Conservation (phyloP, 768 basidiomycete species). For the Rhizopogon vinicolor region DNA sequence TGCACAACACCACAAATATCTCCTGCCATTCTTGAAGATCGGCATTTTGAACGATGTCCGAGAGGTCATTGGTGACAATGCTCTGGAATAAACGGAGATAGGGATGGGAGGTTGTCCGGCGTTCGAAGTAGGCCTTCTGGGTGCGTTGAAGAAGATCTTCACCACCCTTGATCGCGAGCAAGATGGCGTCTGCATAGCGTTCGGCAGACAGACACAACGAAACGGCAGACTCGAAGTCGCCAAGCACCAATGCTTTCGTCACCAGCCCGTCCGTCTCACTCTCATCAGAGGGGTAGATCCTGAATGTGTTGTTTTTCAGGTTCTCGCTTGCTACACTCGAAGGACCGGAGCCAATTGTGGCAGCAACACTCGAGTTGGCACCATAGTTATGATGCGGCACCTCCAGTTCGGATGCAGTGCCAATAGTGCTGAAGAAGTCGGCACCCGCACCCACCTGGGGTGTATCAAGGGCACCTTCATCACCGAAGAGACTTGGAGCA, state of each 20-base stretch:
- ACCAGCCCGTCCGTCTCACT: conserved; percentile 83
- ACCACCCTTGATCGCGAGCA: conserved; percentile 90
- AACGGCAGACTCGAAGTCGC: conserved; percentile 94
- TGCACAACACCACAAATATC: conserved; percentile 94
- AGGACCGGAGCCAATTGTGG: conserved; percentile 88
- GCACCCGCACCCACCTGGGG: conserved; percentile 62
- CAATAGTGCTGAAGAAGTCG: conserved; percentile 89
- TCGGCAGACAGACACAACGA: conserved; percentile 85
- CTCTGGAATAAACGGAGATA: conserved; percentile 95
- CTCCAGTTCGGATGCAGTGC: conserved; percentile 47
- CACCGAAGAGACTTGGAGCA: conserved; percentile 83
- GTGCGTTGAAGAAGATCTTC: conserved; percentile 81
- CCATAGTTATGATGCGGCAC: conserved; percentile 80
- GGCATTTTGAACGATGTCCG: conserved; percentile 94
- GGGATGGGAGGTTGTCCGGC: conserved; percentile 66
- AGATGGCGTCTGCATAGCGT: conserved; percentile 90
- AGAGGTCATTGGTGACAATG: conserved; percentile 87
- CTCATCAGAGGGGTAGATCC: conserved; percentile 85
- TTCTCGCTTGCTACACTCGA: conserved; percentile 75
- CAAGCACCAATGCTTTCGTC: conserved; percentile 90
- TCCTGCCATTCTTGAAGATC: conserved; percentile 94
- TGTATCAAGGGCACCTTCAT: conserved; percentile 60
- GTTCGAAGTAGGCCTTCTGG: conserved; percentile 91
- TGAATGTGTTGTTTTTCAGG: conserved; percentile 79
- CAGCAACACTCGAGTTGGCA: conserved; percentile 88